These are phyloP conservation scores for Bipolaris bicolor DNA, from an alignment of 2,329 filamentous ascomycete genomes.

Conservation along the genomic window DNA sequence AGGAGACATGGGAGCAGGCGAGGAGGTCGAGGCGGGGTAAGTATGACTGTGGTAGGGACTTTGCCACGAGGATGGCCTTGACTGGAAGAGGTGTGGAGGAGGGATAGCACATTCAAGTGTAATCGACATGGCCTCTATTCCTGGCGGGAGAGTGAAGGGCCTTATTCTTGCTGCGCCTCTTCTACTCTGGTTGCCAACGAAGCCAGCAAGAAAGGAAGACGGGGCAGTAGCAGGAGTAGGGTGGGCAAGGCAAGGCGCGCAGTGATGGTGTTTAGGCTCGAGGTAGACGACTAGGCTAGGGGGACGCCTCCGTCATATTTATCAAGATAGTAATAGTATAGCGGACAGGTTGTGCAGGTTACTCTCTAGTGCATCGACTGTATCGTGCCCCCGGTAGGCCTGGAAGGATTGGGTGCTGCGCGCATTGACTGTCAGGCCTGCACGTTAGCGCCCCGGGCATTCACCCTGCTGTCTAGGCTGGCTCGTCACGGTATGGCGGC, in stretches of 20 bases:
- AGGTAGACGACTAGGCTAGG: constrained; percentile 22
- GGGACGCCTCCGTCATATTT: constrained; percentile 32
- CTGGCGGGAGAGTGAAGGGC: constrained; percentile 15
- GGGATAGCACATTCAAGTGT: constrained; percentile 45
- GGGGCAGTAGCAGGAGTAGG: constrained; percentile 15
- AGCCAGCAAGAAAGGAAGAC: constrained; percentile 15
- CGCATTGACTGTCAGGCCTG: constrained; percentile 32
- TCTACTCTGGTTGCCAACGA: constrained; percentile 18
- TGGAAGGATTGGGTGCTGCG: constrained; percentile 29
- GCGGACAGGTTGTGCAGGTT: constrained; percentile 21
- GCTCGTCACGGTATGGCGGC: constrained; percentile 27
- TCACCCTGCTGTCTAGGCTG: constrained; percentile 29
- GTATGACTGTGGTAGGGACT: constrained; percentile 33
- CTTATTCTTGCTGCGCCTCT: constrained; percentile 25
- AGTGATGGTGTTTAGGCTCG: constrained; percentile 16
- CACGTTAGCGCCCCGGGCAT: constrained; percentile 35
- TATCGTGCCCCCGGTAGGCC: constrained; percentile 37
- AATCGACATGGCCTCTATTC: constrained; percentile 40
- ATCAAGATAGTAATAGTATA: constrained; percentile 27
- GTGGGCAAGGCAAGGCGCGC: constrained; percentile 10
- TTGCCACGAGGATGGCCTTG: constrained; percentile 37
- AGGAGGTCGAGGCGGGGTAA: constrained; percentile 35
- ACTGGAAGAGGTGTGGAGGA: constrained; percentile 43
- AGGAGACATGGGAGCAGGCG: constrained; percentile 42
- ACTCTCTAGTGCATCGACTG: constrained; percentile 43